Percentiles rank a stretch among this genome's conserved stretches.
Evolutionary conservation across 805 yeast species (phyloP).

Genomic region (Sugiyamaella marilandica): DNA sequence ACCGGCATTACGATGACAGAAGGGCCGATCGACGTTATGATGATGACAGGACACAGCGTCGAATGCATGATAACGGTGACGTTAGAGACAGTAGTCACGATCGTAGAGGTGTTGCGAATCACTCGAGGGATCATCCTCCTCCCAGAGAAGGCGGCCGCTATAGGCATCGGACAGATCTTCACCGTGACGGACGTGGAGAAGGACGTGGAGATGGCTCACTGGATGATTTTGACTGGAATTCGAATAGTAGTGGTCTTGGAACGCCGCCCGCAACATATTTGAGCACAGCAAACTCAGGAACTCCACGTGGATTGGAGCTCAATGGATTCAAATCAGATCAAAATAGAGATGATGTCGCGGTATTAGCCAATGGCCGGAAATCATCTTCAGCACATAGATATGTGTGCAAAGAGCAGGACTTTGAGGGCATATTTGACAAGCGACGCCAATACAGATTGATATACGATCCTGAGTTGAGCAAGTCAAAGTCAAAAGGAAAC

Average conservation of each 20-base stretch:
- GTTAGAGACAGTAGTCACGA: not conserved
- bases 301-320: not conserved
- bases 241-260: too few relatives aligned
- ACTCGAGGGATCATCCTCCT: too few relatives aligned
- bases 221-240: too few relatives aligned
- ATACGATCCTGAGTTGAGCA: slow-evolving; percentile 50
- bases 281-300: not conserved
- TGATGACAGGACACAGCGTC: not conserved
- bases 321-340: not conserved
- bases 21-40: not conserved
- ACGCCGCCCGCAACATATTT: too few relatives aligned
- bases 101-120: not conserved
- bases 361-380: not conserved
- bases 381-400: not conserved
- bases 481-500: slow-evolving; percentile 39
- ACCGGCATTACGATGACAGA: too few relatives aligned
- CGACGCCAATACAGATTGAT: slow-evolving; percentile 32
- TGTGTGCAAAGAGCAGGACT: not conserved
- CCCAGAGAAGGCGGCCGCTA: too few relatives aligned
- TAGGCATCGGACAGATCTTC: too few relatives aligned
- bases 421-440: slow-evolving; percentile 14
- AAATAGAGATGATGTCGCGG: not conserved
- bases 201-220: too few relatives aligned
- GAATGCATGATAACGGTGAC: too few relatives aligned
- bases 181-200: too few relatives aligned